Evolutionary conservation across 23 red algal genomes (phyloP), one percentile per base, ranked within the genome.

Genomic region (Gracilaria domingensis): DNA sequence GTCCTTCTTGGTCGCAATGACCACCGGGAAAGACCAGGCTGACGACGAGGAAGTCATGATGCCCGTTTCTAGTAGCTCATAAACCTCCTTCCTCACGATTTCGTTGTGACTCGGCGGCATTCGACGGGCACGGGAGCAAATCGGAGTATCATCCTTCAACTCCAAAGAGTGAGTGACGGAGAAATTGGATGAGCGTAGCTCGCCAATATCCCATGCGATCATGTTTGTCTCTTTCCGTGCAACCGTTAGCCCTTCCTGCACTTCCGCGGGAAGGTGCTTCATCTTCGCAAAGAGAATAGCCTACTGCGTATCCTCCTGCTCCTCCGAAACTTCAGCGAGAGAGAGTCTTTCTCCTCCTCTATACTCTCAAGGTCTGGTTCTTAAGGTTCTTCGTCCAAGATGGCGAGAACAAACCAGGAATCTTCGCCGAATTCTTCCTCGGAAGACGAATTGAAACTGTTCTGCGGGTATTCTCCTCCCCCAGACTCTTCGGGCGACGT

Each of bases 1-100:
- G 33, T 80, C 64, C 66, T 80, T 90, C 72, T 79, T 90, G 17
- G 86, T 79, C 1, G 75, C 86, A 30, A 90, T 90, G 39, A 90
- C 39, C 73, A 90, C 86, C 4, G 75, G 56, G 28, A 79, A 80
- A 0, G 86, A 79, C 86, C 86, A 90, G 25, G 83, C 83, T 2
- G 83, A 87, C n/a, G 17, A 53, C 3, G 38, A 71, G 23, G 62
- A 38, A n/a, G 83, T 72, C 1, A 87, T 56, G 21, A 87, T 74
- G 1, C 65, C 29, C 11, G 83, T 29, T 29, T 71, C 16, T 6
- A 87, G 40, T 13, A 87, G 25, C 33, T 48, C 37, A 42, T 34
- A 1, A 8, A 87, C 44, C 2, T 87, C 64, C 83, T 75, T 75
- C n/a, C 47, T 49, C n/a, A 87, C 38, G 13, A 87, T 72, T 25